Evolutionary conservation across 331 rosid species (phyloP).

Genomic region (Acacia concinna): DNA sequence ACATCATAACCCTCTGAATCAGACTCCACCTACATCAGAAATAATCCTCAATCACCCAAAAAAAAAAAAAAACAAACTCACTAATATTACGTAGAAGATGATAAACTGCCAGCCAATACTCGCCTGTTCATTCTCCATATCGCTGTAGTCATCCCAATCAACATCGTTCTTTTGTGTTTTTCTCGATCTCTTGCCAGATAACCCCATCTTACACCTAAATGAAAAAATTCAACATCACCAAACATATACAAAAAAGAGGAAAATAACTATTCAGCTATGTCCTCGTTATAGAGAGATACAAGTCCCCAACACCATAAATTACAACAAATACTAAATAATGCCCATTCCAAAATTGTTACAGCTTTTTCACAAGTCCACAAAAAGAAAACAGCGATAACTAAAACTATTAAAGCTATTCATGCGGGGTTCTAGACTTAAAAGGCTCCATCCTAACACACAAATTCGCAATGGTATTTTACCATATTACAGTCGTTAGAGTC

Average conservation of each 20-base stretch:
- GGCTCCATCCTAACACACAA: not conserved
- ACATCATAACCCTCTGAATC: slow-evolving; percentile 39
- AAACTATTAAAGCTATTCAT: not conserved
- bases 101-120: slow-evolving; percentile 31
- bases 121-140: slow-evolving; percentile 40
- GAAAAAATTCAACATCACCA: not conserved
- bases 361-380: not conserved
- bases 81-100: not conserved
- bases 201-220: slow-evolving; percentile 47
- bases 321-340: not conserved
- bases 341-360: not conserved
- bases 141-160: slow-evolving; percentile 48
- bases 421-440: not conserved
- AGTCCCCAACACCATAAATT: not conserved
- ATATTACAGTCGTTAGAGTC: too few species aligned
- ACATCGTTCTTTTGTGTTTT: slow-evolving; percentile 45
- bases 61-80: too few species aligned
- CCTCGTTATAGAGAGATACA: not conserved
- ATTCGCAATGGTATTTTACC: not conserved
- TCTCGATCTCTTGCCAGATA: slow-evolving; percentile 47
- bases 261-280: not conserved
- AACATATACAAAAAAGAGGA: not conserved
- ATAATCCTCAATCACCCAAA: slow-evolving; percentile 26
- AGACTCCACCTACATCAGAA: slow-evolving; percentile 47
- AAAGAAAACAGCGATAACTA: not conserved